Percentiles rank a stretch among this genome's conserved stretches.
Conservation (phyloP, 192 early-diverging fungal genomes). For the Borealophlyctis nickersoniae region DNA sequence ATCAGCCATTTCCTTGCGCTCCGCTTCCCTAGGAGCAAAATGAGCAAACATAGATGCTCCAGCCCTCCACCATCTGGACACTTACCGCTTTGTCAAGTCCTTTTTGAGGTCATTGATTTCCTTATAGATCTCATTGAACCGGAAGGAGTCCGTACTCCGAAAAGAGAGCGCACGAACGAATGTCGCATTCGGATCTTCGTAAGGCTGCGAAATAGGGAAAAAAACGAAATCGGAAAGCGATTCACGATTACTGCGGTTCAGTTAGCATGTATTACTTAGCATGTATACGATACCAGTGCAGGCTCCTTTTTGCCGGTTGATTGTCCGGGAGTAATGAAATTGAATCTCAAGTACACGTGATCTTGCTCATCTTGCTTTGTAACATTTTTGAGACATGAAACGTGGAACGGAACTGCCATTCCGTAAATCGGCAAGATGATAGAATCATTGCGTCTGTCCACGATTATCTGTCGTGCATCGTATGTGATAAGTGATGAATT, state of each 20-base stretch:
- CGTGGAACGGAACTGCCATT: constrained; percentile 95
- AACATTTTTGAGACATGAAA: constrained; percentile 91
- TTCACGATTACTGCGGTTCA: neutral
- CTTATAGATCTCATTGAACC: constrained; percentile 81
- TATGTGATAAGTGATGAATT: no score
- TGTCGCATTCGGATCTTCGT: constrained; percentile 80
- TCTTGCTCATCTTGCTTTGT: constrained; percentile 93
- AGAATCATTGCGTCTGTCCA: constrained; percentile 83
- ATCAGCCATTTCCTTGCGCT: constrained; percentile 93
- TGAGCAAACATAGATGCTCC: neutral
- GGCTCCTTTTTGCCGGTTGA: constrained; percentile 86
- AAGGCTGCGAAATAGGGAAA: constrained; percentile 61
- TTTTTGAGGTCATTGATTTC: constrained; percentile 91
- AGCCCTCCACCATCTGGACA: neutral
- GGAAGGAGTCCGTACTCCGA: constrained; percentile 76
- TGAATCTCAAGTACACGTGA: constrained; percentile 85
- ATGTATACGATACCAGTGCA: neutral
- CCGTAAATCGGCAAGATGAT: constrained; percentile 95
- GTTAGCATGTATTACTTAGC: neutral
- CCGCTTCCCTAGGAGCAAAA: constrained; percentile 68
- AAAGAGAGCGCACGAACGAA: constrained; percentile 93
- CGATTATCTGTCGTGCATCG: constrained; percentile 81
- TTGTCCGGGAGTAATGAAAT: constrained; percentile 93
- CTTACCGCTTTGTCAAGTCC: constrained; percentile 74
- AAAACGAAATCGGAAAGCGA: no score